phyloP scores from a whole-genome alignment of 371 early-diverging fungal species.

The Mucor circinelloides region DNA sequence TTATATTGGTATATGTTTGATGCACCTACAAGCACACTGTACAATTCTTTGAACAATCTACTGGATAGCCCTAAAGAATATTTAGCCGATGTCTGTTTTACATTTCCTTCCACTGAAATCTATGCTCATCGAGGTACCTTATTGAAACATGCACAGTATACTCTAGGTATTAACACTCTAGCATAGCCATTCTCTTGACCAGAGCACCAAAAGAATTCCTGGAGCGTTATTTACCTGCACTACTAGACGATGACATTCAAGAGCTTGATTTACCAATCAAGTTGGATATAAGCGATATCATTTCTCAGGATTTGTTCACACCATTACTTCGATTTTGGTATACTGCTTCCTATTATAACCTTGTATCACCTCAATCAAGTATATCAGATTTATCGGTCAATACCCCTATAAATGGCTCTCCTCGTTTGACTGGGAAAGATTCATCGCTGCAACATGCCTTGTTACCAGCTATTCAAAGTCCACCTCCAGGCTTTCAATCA shows the following conservation, averaged over 20 bases:
- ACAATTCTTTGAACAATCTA: conserved; percentile 32
- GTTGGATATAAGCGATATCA: conserved; percentile 21
- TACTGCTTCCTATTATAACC: conserved; percentile 31
- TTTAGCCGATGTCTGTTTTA: conserved; percentile 46
- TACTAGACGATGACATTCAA: background rate
- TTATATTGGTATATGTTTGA: conserved; percentile 31
- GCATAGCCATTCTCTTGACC: conserved; percentile 21
- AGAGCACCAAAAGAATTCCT: conserved; percentile 22
- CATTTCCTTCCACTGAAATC: conserved; percentile 27
- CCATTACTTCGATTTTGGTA: conserved; percentile 48
- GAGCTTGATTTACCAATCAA: background rate
- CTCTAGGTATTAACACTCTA: background rate
- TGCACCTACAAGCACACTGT: conserved; percentile 36
- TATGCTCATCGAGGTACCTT: conserved; percentile 49
- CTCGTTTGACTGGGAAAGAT: background rate
- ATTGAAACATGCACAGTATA: background rate
- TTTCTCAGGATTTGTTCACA: conserved; percentile 22
- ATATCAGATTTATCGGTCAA: conserved; percentile 5
- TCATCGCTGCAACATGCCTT: no score
- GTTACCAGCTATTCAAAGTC: background rate
- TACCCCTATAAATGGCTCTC: conserved; percentile 2
- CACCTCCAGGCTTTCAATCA: background rate
- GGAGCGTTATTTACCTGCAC: conserved; percentile 21
- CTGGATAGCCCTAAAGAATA: conserved; percentile 42
- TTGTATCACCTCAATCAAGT: conserved; percentile 20